Percentiles rank a stretch among this genome's conserved stretches.
These are phyloP conservation scores for Chernovozyma aurita DNA, from an alignment of 1,139 yeast genomes.

Conservation along the genomic window DNA sequence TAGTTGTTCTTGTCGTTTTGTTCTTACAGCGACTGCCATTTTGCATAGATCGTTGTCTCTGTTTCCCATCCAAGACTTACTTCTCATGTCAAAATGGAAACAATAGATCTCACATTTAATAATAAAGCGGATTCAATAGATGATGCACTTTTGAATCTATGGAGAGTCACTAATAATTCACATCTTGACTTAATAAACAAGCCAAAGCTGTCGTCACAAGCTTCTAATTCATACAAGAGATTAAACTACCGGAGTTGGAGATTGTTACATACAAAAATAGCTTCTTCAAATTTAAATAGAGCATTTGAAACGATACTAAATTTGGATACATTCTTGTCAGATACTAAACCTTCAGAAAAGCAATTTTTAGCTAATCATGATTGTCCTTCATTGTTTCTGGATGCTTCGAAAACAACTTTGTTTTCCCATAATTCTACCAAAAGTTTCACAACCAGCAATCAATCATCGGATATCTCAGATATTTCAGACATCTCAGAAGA, in stretches of 20 bases:
- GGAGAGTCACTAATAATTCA: conserved; percentile 16
- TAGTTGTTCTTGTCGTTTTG: too few relatives aligned
- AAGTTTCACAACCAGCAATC: conserved; percentile 12
- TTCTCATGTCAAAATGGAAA: not conserved
- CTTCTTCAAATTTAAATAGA: not conserved
- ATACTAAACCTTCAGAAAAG: conserved; percentile 1
- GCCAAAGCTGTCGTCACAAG: conserved; percentile 2
- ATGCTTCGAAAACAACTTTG: conserved; percentile 17
- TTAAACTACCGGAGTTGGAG: conserved; percentile 28
- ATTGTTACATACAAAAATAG: conserved; percentile 12
- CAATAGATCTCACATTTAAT: conserved; percentile 1
- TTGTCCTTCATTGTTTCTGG: conserved; percentile 10
- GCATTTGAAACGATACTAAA: not conserved
- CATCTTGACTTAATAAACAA: conserved; percentile 2
- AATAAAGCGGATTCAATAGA: conserved; percentile 7
- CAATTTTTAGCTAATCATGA: conserved; percentile 5
- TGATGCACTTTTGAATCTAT: conserved; percentile 14
- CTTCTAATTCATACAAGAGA: conserved; percentile 12
- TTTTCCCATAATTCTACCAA: conserved; percentile 14
- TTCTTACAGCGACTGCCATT: too few relatives aligned
- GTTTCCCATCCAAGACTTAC: too few relatives aligned
- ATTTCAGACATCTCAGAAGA: conserved; percentile 28
- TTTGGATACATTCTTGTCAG: not conserved
- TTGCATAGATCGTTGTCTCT: too few relatives aligned
- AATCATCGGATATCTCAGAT: conserved; percentile 19